Evolutionary conservation across 2,329 filamentous ascomycete genomes (phyloP), one percentile per base, ranked within the genome.

Genomic region (Claviceps sp.): DNA sequence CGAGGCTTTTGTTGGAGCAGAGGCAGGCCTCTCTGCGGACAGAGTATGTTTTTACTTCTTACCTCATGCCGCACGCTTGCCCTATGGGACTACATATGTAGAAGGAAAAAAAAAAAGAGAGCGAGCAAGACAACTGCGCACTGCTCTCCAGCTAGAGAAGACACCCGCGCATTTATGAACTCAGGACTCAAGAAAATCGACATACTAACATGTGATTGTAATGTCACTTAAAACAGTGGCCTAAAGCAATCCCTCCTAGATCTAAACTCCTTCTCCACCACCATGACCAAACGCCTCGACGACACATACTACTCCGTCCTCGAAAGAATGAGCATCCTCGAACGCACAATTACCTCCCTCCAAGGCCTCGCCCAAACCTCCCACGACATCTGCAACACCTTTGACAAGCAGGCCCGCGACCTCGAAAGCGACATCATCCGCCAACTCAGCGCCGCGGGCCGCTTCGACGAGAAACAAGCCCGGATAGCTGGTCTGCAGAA

Each of bases 221-320:
- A 29, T 11, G 57, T 13, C 23, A 17, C 13, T 8, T 8, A 20
- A 20, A 45, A 17, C 6, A 80, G 78, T 53, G 73, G 72, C 47
- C 59, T 83, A 20, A 72, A 71, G 56, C 73, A 73, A 51, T 74
- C 77, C 4, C 67, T 82, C 0, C 61, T 64, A 23, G 70, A 76
- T 47, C 71, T 89, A 11, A 75, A 75, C 58, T 68, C 74, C 36
- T 75, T 82, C 62, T 84, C 84, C 22, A 74, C 79, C 51, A 67
- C 73, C 22, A 79, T 82, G 23, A 86, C 82, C 16, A 74, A 76
- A 54, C 77, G 77, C 37, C 77, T 91, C 43, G 85, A 90, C 63
- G 79, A 85, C 53, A 83, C 83, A 3, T 90, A 89, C 67, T 85
- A 86, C 56, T 78, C 79, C 0, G 77, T 89, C 9, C 71, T 88